A percentile compares a stretch with the other conserved stretches of the same genome.
These are phyloP conservation scores for Boletus fagicola DNA, from an alignment of 768 basidiomycete genomes.

Conservation along the genomic window DNA sequence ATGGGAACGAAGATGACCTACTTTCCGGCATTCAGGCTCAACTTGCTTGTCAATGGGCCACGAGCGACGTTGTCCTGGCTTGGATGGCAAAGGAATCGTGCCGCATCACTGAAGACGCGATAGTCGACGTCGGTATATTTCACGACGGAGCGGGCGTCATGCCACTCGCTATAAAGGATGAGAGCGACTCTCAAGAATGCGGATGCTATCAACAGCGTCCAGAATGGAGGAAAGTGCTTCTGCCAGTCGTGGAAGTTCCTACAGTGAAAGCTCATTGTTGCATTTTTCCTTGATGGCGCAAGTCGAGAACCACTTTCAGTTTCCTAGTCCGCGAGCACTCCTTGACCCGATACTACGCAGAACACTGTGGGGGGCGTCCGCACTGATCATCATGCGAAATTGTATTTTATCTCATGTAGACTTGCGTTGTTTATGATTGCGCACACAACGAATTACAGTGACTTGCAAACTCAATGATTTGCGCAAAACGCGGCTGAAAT, in stretches of 20 bases:
- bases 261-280: neutral
- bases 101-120: conserved; percentile 91
- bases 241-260: conserved; percentile 9
- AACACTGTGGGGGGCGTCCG: too few species aligned
- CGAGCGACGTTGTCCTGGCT: conserved; percentile 51
- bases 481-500: too few species aligned
- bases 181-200: conserved; percentile 62
- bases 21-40: conserved; percentile 63
- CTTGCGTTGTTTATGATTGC: too few species aligned
- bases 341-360: too few species aligned
- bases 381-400: too few species aligned
- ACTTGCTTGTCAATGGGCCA: conserved; percentile 51
- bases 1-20: conserved; percentile 42
- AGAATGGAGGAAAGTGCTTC: conserved; percentile 39
- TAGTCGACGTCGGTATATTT: conserved; percentile 99
- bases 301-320: neutral
- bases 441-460: too few species aligned
- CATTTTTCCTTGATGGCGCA: neutral
- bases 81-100: conserved; percentile 60
- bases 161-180: conserved; percentile 87
- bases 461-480: too few species aligned
- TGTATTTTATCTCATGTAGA: too few species aligned
- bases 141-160: conserved; percentile 75
- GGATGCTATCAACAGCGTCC: conserved; percentile 51
- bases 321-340: neutral